Percentiles rank a stretch among this genome's conserved stretches.
Evolutionary conservation across 306 rosid genomes (phyloP).

Genomic region (Begonia fuchsioides): DNA sequence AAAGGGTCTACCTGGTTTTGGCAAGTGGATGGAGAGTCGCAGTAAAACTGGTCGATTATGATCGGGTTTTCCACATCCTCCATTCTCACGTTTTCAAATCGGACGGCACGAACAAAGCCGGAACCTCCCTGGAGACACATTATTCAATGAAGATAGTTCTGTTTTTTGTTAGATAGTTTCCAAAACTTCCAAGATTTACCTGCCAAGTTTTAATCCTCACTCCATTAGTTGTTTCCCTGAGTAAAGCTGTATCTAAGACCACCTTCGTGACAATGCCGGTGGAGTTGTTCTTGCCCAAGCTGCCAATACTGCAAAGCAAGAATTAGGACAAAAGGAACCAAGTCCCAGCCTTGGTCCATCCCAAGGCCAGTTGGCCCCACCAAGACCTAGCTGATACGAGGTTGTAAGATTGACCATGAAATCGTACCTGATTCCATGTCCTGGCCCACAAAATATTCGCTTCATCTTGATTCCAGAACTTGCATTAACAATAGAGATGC

Average conservation of each 20-base stretch:
- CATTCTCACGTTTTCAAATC: conserved; percentile 76
- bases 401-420: no score
- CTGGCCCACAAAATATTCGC: conserved; percentile 82
- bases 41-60: conserved; percentile 88
- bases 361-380: no score
- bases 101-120: conserved; percentile 70
- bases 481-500: conserved; percentile 87
- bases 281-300: conserved; percentile 94
- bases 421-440: conserved; percentile 79
- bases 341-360: no score
- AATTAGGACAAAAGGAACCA: neutral
- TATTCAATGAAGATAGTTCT: neutral
- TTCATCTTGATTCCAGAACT: conserved; percentile 92
- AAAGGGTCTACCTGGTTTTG: conserved; percentile 45
- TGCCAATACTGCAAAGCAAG: conserved; percentile 57
- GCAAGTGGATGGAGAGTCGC: conserved; percentile 76
- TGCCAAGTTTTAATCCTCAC: conserved; percentile 97
- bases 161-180: no score
- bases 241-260: conserved; percentile 73
- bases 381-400: no score
- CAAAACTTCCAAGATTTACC: conserved; percentile 14
- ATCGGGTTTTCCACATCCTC: conserved; percentile 79
- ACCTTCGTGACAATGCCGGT: conserved; percentile 68
- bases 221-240: conserved; percentile 69
- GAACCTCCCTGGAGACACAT: conserved; percentile 62